Evolutionary conservation across 1,139 yeast genomes (phyloP), one percentile per base, ranked within the genome.

Genomic region (Saccharomyces hybrid): DNA sequence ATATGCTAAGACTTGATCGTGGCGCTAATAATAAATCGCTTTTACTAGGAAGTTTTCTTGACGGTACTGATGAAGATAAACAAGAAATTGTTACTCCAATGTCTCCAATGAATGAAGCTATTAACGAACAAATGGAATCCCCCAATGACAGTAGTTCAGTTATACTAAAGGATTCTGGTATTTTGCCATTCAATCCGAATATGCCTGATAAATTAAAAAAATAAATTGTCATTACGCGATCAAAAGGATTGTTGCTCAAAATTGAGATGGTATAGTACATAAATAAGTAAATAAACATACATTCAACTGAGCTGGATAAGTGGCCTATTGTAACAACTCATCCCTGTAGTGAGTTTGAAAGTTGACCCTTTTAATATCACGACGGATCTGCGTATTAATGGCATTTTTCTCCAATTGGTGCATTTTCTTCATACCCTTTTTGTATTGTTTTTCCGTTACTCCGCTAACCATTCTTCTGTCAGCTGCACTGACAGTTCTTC

Each of bases 261-360:
- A n/a, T n/a, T n/a, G n/a, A n/a, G n/a, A n/a, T n/a, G n/a, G n/a
- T n/a, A n/a, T n/a, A n/a, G n/a, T n/a, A n/a, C n/a, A n/a, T n/a
- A n/a, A n/a, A n/a, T n/a, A n/a, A n/a, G n/a, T n/a, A n/a, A n/a
- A n/a, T n/a, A n/a, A n/a, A n/a, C n/a, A n/a, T n/a, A n/a, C n/a
- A n/a, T n/a, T n/a, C n/a, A n/a, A n/a, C n/a, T n/a, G n/a, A n/a
- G n/a, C n/a, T n/a, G n/a, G n/a, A n/a, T n/a, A n/a, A n/a, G n/a
- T n/a, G n/a, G n/a, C n/a, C 49, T 53, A 64, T 54, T 67, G 70
- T 61, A 83, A 74, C 63, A 81, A 75, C 64, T 78, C 85, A 64
- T 85, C 88, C 72, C 89, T 81, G 70, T 70, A 84, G 68, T 84
- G 83, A 30, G 79, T 78, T 70, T 84, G 84, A 70, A 79, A 80